phyloP scores from a whole-genome alignment of 129 eudicot species.

The Flaveria sonorensis region DNA sequence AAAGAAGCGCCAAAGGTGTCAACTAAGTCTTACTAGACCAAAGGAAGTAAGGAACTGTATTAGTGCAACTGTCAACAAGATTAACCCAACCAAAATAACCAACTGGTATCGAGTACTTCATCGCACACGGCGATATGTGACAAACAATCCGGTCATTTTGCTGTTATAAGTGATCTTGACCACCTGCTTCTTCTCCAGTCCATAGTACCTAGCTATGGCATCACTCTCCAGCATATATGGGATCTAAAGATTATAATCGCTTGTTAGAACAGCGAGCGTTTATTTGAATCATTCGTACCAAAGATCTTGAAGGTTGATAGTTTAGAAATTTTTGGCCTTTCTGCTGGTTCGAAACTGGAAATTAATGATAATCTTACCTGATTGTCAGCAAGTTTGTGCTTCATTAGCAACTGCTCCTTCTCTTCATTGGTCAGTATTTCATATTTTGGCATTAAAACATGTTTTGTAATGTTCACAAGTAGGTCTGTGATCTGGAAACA shows the following conservation, averaged over 20 bases:
- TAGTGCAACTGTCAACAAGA: conserved; percentile 17
- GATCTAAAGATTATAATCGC: conserved; percentile 30
- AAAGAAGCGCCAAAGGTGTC: conserved; percentile 12
- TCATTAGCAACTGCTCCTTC: conserved; percentile 51
- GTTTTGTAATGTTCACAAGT: conserved; percentile 64
- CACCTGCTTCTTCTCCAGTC: conserved; percentile 51
- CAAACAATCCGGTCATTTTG: conserved; percentile 31
- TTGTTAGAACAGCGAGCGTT: not conserved
- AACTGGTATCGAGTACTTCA: conserved; percentile 28
- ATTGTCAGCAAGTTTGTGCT: conserved; percentile 45
- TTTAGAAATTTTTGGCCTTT: not conserved
- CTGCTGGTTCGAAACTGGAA: not conserved
- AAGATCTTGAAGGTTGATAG: not conserved
- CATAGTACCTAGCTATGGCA: conserved; percentile 61
- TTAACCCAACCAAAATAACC: conserved; percentile 10
- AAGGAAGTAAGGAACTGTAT: conserved; percentile 23
- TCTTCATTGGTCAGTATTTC: conserved; percentile 51
- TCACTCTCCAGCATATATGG: conserved; percentile 53
- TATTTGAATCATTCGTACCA: not conserved
- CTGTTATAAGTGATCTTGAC: conserved; percentile 39
- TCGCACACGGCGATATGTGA: conserved; percentile 45
- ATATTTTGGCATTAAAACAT: conserved; percentile 53
- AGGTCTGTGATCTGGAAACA: conserved; percentile 58
- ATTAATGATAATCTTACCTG: conserved; percentile 41
- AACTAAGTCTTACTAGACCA: conserved; percentile 1